These are phyloP conservation scores for Eutrema salsugineum DNA, from an alignment of 441 rosid species.

Conservation along the genomic window DNA sequence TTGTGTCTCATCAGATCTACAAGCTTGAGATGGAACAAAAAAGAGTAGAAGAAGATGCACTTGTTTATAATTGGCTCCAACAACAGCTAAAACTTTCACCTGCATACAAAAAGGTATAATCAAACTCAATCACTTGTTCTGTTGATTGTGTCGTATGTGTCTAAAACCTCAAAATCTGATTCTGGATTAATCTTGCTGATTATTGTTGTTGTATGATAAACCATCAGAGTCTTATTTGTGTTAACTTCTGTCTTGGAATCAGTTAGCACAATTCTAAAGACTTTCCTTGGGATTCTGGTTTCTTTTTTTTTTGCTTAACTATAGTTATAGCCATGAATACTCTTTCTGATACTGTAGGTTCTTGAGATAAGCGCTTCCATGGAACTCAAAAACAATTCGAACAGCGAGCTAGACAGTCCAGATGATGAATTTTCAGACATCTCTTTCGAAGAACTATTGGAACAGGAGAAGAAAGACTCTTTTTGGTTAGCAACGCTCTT, in stretches of 20 bases:
- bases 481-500: slow-evolving; percentile 59
- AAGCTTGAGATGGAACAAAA: slow-evolving; percentile 84
- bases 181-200: not conserved
- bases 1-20: slow-evolving; percentile 47
- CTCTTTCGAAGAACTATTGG: slow-evolving; percentile 85
- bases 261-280: not conserved
- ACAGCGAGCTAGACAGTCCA: slow-evolving; percentile 35
- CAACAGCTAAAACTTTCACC: slow-evolving; percentile 85
- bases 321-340: not conserved
- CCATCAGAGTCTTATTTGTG: not conserved
- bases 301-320: not conserved
- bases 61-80: slow-evolving; percentile 90
- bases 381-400: slow-evolving; percentile 54
- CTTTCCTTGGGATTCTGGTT: not conserved
- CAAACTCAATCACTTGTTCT: not conserved
- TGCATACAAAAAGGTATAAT: slow-evolving; percentile 74
- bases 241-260: not conserved
- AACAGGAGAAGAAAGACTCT: slow-evolving; percentile 83
- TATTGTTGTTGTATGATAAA: not conserved
- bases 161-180: not conserved
- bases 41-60: slow-evolving; percentile 80
- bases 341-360: slow-evolving; percentile 42
- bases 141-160: not conserved
- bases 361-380: slow-evolving; percentile 60
- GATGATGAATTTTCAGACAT: slow-evolving; percentile 71